Base-by-base conservation (phyloP, 306 rosid genomes). In the Prunus armeniaca region DNA sequence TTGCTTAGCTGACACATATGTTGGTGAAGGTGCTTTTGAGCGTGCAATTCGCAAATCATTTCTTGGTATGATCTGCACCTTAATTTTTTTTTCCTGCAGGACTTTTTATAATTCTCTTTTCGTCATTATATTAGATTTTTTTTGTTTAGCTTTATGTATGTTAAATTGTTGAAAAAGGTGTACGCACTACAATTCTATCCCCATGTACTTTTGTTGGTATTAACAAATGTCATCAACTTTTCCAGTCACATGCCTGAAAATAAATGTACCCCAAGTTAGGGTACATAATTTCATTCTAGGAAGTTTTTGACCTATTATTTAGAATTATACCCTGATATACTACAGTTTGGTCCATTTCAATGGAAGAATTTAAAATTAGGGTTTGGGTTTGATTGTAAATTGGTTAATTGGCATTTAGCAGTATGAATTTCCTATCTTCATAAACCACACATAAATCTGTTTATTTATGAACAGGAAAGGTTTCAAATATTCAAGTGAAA, bases 11-110 rank as follows among this genome's bases (percentile, higher is more conserved):
- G 76, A 82, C 27, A 74, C 64, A 64, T 75, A 81, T 81, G 82
- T 86, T 79, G 84, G 96, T 70, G 98, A 94, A 92, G 88, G 90
- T 58, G 82, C 89, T 80, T 89, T 85, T 73, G 98, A 94, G 76
- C 97, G 97, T 60, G 89, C 95, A 51, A 87, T 94, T 81, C 93
- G 93, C 69, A 90, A 85, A 76, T 94, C 98, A 77, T 94, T 94
- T 84, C 95, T 94, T 64, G 98, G 98, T 94, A 85, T 64, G 67
- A 63, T 83, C 63, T 74, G 25, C 60, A 50, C 55, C 50, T 15
- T 0, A 38, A 25, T 54, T 11, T 41, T 38, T 38, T 73, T 50
- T 18, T 28, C 64, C 60, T 18, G 22, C 8, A 17, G 46, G 12
- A 69, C 20, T 34, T 3, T 70, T 69, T 18, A 12, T 12, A 51